Conservation (phyloP, 129 eudicot genomes). For the Chrysanthemum seticuspe region DNA sequence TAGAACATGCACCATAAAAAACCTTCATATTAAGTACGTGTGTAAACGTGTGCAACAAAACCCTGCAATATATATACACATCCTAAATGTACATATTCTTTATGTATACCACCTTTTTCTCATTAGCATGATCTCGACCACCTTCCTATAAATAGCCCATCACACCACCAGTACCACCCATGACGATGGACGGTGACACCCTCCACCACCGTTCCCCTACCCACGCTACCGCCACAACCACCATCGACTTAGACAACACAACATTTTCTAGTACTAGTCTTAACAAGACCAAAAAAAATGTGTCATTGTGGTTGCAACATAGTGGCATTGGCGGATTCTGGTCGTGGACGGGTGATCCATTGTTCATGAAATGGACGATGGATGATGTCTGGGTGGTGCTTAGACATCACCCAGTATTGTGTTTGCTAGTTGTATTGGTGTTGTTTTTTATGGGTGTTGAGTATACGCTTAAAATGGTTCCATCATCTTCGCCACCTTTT, state of each 20-base stretch:
- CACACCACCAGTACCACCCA: not conserved
- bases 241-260: not conserved
- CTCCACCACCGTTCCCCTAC: conserved; percentile 6
- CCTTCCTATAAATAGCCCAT: not conserved
- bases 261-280: not conserved
- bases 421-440: conserved; percentile 37
- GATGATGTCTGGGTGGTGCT: conserved; percentile 37
- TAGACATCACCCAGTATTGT: conserved; percentile 51
- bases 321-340: not conserved
- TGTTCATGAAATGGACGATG: conserved; percentile 52
- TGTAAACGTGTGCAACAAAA: not conserved
- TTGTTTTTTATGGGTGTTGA: conserved; percentile 69
- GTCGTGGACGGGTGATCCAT: conserved; percentile 25
- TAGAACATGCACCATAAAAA: too few species aligned
- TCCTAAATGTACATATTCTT: not conserved
- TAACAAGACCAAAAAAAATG: not conserved
- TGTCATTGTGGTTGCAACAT: not conserved
- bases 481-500: conserved; percentile 54
- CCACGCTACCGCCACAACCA: conserved; percentile 3
- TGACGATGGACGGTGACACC: conserved; percentile 5
- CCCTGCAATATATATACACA: not conserved
- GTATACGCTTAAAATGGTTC: conserved; percentile 70
- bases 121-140: not conserved
- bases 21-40: not conserved
- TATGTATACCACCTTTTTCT: not conserved